A percentile compares a stretch with the other conserved stretches of the same genome.
Evolutionary conservation across 495 filamentous ascomycete genomes (phyloP).

Genomic region (Patellaria atrata): DNA sequence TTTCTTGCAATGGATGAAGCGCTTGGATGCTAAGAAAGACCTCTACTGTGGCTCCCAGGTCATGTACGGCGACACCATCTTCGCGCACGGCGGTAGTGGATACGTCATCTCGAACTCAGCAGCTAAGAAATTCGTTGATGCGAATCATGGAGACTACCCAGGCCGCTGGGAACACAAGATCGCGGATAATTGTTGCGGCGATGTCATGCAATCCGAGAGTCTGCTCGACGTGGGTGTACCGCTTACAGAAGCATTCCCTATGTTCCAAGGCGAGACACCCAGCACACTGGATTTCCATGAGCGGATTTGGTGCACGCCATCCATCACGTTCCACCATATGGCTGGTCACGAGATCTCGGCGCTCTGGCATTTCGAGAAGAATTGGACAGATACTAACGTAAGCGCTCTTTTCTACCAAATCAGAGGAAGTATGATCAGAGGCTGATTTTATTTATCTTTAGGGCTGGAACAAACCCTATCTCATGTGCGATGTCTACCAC

Average conservation of each 20-base stretch:
- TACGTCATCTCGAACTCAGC: slow-evolving; percentile 48
- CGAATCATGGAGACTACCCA: slow-evolving; percentile 24
- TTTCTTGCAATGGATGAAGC: slow-evolving; percentile 39
- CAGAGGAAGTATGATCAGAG: not conserved
- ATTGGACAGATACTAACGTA: slow-evolving; percentile 16
- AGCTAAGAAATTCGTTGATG: slow-evolving; percentile 31
- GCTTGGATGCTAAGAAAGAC: slow-evolving; percentile 35
- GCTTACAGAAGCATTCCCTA: slow-evolving; percentile 36
- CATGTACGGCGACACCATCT: slow-evolving; percentile 38
- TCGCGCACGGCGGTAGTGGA: slow-evolving; percentile 56
- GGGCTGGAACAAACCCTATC: slow-evolving; percentile 22
- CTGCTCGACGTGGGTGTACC: slow-evolving; percentile 39
- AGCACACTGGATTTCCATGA: slow-evolving; percentile 35
- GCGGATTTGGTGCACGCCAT: slow-evolving; percentile 43
- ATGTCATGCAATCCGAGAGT: slow-evolving; percentile 46
- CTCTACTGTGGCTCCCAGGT: slow-evolving; percentile 47
- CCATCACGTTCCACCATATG: slow-evolving; percentile 49
- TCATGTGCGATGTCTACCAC: slow-evolving; percentile 20
- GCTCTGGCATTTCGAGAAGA: slow-evolving; percentile 35
- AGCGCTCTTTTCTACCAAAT: not conserved
- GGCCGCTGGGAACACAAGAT: slow-evolving; percentile 38
- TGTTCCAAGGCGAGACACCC: slow-evolving; percentile 43
- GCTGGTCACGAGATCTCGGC: slow-evolving; percentile 34
- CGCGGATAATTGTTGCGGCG: slow-evolving; percentile 49
- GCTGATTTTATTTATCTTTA: slow-evolving; percentile 2